Percentiles rank a stretch among this genome's conserved stretches.
phyloP scores from a whole-genome alignment of 2,329 filamentous ascomycete species.

The Podosphaera aphanis region DNA sequence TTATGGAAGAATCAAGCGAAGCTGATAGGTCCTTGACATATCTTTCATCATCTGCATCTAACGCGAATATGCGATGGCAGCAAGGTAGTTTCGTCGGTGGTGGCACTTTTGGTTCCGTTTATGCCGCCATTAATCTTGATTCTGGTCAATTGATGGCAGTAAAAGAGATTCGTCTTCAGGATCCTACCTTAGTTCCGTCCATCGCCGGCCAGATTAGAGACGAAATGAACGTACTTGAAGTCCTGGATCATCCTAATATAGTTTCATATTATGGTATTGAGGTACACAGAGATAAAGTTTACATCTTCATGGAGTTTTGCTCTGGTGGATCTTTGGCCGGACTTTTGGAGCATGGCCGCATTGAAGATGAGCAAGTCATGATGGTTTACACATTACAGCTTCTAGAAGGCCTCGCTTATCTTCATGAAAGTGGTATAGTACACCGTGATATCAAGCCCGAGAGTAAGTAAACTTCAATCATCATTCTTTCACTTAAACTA shows the following conservation, averaged over 20 bases:
- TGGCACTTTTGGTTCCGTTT: slow-evolving; percentile 91
- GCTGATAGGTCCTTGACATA: slow-evolving; percentile 87
- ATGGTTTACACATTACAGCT: slow-evolving; percentile 92
- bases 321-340: slow-evolving; percentile 79
- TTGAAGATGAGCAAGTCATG: slow-evolving; percentile 92
- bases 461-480: slow-evolving; percentile 32
- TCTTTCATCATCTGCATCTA: slow-evolving; percentile 79
- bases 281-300: slow-evolving; percentile 95
- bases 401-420: slow-evolving; percentile 76
- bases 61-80: slow-evolving; percentile 91
- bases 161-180: slow-evolving; percentile 91
- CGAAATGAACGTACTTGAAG: slow-evolving; percentile 89
- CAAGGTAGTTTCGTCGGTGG: slow-evolving; percentile 96
- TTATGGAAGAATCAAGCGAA: slow-evolving; percentile 85
- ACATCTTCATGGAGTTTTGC: slow-evolving; percentile 99
- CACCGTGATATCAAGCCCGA: slow-evolving; percentile 97
- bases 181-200: slow-evolving; percentile 83
- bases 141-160: slow-evolving; percentile 94
- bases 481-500: neutral
- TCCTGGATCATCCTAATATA: slow-evolving; percentile 90
- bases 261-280: slow-evolving; percentile 97
- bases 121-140: slow-evolving; percentile 91
- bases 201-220: slow-evolving; percentile 87
- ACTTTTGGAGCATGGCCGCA: slow-evolving; percentile 79
- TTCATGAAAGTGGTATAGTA: slow-evolving; percentile 77